Base-by-base conservation (phyloP, 164 flowering plant species). In the Taxillus chinensis region DNA sequence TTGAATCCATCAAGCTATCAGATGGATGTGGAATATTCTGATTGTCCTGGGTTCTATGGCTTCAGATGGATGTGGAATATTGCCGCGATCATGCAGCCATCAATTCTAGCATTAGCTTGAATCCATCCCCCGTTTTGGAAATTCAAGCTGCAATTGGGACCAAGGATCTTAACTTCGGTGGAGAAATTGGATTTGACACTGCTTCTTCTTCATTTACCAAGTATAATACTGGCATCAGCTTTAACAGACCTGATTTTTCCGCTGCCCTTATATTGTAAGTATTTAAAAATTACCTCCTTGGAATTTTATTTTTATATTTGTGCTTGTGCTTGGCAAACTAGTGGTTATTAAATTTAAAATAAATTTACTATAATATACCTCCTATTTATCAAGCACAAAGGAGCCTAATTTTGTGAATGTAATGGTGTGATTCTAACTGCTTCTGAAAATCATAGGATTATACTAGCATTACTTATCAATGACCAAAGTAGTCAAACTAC, bases 31-130 rank as follows among this genome's bases (percentile, higher is more conserved):
- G n/a, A n/a, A 27, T 27, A 27, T 27, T 27, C 27, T 27, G 27
- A 27, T 27, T 27, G 27, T 27, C 27, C 27, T 27, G 27, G 10
- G 50, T 27, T 41, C 9, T 67, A 15, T 16, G 57, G n/a, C 41
- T 27, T 38, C 86, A 89, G 96, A 73, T 89, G 69, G 91, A 89
- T 71, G 72, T 89, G 67, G 80, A 80, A 60, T 89, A 85, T 57
- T 71, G 76, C 57, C 85, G 83, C 66, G 78, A 55, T 58, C 81
- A 75, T 72, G 85, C 87, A 2, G 77, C 85, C 55, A 67, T 86
- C 53, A 77, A 72, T 62, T 81, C 87, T 38, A 82, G 91, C 68
- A 81, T 89, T 74, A 86, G 91, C 50, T 71, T 89, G 79, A 82
- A 79, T 62, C 83, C 91, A 42, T 73, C 67, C 49, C 91, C 91